A percentile compares a stretch with the other conserved stretches of the same genome.
These are phyloP conservation scores for Spiraea crenata DNA, from an alignment of 331 rosid genomes.

Conservation along the genomic window DNA sequence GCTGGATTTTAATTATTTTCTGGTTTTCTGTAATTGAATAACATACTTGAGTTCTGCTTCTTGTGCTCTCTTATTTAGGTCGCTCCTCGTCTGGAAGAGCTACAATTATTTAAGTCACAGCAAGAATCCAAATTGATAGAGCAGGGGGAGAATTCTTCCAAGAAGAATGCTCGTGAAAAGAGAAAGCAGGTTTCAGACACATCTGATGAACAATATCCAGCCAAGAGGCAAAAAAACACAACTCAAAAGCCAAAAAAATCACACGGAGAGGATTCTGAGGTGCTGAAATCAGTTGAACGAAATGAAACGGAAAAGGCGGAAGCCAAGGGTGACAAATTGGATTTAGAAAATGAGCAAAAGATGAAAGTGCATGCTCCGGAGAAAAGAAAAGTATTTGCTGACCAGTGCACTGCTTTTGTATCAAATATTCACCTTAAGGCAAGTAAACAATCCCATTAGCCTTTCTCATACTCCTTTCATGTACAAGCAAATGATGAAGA, in stretches of 20 bases:
- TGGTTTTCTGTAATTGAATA: not conserved
- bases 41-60: not conserved
- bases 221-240: constrained; percentile 62
- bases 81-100: constrained; percentile 73
- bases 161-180: constrained; percentile 60
- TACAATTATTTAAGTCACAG: constrained; percentile 57
- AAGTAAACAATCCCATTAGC: constrained; percentile 13
- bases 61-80: constrained; percentile 40
- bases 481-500: constrained; percentile 44
- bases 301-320: constrained; percentile 35
- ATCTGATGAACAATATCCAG: constrained; percentile 45
- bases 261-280: constrained; percentile 41
- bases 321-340: constrained; percentile 33
- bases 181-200: constrained; percentile 60
- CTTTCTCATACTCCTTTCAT: not conserved
- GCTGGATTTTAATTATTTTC: no score
- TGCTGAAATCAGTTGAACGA: constrained; percentile 31
- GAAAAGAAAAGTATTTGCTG: constrained; percentile 53
- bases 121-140: constrained; percentile 59
- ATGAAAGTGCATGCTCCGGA: constrained; percentile 36
- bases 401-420: constrained; percentile 83
- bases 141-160: constrained; percentile 49
- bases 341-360: constrained; percentile 37
- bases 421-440: constrained; percentile 68
- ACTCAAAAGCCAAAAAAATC: constrained; percentile 44